Evolutionary conservation across 805 yeast genomes (phyloP), one percentile per base, ranked within the genome.

Genomic region (Sporopachydermia quercuum): DNA sequence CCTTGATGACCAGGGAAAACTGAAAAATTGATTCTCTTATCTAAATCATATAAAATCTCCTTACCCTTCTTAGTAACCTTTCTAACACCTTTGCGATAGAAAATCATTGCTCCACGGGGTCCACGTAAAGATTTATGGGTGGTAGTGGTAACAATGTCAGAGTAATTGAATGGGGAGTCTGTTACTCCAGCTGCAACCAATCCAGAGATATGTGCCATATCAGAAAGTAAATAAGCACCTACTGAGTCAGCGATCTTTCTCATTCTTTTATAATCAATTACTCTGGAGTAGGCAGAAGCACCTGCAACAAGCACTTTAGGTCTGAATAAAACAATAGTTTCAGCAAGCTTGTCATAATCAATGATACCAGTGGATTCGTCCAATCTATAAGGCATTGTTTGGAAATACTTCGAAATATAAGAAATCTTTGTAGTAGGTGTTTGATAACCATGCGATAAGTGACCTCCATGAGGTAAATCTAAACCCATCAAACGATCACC

Each of bases 1-100:
- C 98, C 98, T 70, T 89, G 98, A 62, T 89, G 97, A 48, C 94
- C 97, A 51, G 98, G 98, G 83, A 89, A 89, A 42, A 89, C 97
- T 19, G 96, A 84, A 58, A 89, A 89, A 72, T 89, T 89, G 63
- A 89, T 86, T 58, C 76, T 80, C 57, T 76, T 75, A 63, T 89
- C 97, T 55, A 89, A 73, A 53, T 89, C 96, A 60, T 85, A 87
- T 39, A 70, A 65, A 42, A 80, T 67, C 63, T 84, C 87, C 61
- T 82, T 83, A 49, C 96, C 96, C 70, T 83, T 84, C 47, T 70
- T 62, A 53, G 77, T 78, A 48, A 76, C 74, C 49, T 77, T 74
- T 65, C 94, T 77, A 43, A 84, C 74, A 51, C 97, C 97, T 67
- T 82, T 84, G 72, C 97, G 80, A 74, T 75, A 89, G 70, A 89